Evolutionary conservation across 148 eudicot species (phyloP), one percentile per base, ranked within the genome.

Genomic region (Vaccinium corymbosum): DNA sequence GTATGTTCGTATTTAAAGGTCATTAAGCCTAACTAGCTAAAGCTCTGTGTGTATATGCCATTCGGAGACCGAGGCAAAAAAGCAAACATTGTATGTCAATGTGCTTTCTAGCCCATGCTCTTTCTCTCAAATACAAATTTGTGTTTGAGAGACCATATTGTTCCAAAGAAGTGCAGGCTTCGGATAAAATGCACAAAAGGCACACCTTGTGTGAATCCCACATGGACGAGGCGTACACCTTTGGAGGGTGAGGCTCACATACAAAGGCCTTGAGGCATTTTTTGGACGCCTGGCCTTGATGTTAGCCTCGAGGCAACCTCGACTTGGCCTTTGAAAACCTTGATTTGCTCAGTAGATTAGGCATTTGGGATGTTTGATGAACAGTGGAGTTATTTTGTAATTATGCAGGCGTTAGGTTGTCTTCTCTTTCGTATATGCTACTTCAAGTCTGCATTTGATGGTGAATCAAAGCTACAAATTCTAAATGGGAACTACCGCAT

Each of bases 401-500:
- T 57, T 83, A 49, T 84, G 73, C 83, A 97, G 99, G 99, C 99
- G 82, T 96, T 97, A 82, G 99, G 99, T 32, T 97, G 99, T 86
- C 91, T 97, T 76, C 95, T 97, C 71, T 97, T 88, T 86, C 96
- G 99, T 51, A 94, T 97, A 87, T 93, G 95, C 92, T 97, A 95
- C 88, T 88, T 97, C 85, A 97, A 97, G 90, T 95, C 94, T 51
- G 99, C 99, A 77, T 97, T 97, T 89, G 99, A 97, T 85, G 99
- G 99, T 76, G 99, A 97, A 90, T 97, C 99, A 74, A 97, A 97
- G 91, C 94, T 97, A 80, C 99, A 97, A 87, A 77, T 97, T 85
- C 88, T 97, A 80, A 97, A 97, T 84, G 99, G 98, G 71, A 97
- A 97, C 85, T 97, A 97, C 78, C 94, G 97, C 81, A 97, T 97